A percentile compares a stretch with the other conserved stretches of the same genome.
Conservation (phyloP, 495 filamentous ascomycete genomes). For the Hyaloscypha bicolor region DNA sequence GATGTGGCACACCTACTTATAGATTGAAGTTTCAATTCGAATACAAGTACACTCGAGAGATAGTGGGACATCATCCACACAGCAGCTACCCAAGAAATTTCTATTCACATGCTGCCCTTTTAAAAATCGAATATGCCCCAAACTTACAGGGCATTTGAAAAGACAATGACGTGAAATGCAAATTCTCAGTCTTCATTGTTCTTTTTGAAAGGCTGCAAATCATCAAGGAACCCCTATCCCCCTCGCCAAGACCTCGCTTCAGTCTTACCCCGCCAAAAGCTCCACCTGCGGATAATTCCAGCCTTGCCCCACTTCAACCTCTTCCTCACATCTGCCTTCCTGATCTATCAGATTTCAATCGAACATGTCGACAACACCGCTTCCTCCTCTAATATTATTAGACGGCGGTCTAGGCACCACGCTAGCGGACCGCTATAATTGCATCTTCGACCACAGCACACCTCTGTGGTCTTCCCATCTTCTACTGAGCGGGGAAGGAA, state of each 20-base stretch:
- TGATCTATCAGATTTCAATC: not conserved
- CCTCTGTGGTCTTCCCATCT: conserved; percentile 70
- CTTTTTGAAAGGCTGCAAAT: too few species aligned
- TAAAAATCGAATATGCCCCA: too few species aligned
- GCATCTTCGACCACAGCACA: conserved; percentile 49
- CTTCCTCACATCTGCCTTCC: not conserved
- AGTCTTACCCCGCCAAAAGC: not conserved
- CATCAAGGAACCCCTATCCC: not conserved
- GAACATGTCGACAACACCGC: not conserved
- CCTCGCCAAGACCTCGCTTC: not conserved
- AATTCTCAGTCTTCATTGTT: too few species aligned
- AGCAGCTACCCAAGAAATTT: too few species aligned
- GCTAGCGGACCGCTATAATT: conserved; percentile 55
- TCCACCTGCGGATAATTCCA: not conserved
- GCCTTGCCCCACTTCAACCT: conserved; percentile 1
- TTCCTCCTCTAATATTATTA: conserved; percentile 47
- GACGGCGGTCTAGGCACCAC: conserved; percentile 71
- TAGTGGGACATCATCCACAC: too few species aligned
- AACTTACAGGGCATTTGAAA: too few species aligned
- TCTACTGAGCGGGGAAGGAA: conserved; percentile 46
- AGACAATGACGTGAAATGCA: too few species aligned
- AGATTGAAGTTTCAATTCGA: too few species aligned
- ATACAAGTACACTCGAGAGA: too few species aligned
- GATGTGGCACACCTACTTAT: not conserved
- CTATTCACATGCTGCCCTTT: too few species aligned